Evolutionary conservation across 2,329 filamentous ascomycete species (phyloP).

Genomic region (Dothideomycetes sp.): DNA sequence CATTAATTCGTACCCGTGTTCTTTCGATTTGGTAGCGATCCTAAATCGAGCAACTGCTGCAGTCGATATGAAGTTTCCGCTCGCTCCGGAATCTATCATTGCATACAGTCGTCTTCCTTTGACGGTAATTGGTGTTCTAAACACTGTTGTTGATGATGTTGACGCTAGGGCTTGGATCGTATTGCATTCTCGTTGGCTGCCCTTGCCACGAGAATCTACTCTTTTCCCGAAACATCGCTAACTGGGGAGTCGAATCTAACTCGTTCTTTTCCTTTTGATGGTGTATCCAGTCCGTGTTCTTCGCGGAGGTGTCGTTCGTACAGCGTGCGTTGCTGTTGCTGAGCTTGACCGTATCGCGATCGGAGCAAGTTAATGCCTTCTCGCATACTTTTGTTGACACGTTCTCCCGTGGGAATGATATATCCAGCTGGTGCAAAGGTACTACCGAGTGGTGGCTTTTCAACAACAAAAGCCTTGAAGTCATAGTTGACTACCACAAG

Average conservation of each 20-base stretch:
- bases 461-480: neutral
- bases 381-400: neutral
- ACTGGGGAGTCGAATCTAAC: slow-evolving; percentile 1
- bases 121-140: neutral
- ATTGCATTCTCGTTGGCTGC: slow-evolving; percentile 2
- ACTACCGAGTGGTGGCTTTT: slow-evolving; percentile 2
- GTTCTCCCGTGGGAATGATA: slow-evolving; percentile 1
- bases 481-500: too few relatives aligned
- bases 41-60: neutral
- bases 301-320: neutral
- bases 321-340: neutral
- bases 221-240: neutral
- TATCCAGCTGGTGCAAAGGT: neutral
- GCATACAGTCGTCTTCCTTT: slow-evolving; percentile 2
- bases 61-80: slow-evolving; percentile 2
- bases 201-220: slow-evolving; percentile 1
- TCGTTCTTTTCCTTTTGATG: neutral
- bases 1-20: slow-evolving; percentile 8
- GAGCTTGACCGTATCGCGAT: neutral
- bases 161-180: slow-evolving; percentile 2
- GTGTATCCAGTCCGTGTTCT: neutral
- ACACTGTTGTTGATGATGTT: slow-evolving; percentile 1
- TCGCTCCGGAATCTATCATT: slow-evolving; percentile 3
- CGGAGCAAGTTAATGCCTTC: slow-evolving; percentile 1
- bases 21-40: slow-evolving; percentile 6